Evolutionary conservation across 805 yeast species (phyloP), one percentile per base, ranked within the genome.

Genomic region (Zygosaccharomyces pseudorouxii): DNA sequence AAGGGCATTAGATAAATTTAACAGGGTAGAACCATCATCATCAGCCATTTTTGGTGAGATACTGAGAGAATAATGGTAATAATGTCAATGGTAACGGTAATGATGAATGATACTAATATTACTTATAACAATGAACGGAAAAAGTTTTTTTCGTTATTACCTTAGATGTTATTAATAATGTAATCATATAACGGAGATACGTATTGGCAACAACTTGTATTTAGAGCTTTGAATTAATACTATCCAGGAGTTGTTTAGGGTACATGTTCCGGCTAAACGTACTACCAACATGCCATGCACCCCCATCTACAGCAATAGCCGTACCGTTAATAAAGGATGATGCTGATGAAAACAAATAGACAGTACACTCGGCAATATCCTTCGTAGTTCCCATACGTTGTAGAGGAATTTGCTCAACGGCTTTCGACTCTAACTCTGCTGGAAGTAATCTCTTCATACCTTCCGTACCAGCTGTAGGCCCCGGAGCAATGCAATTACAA

Each of bases 321-420:
- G 89, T 79, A 12, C 97, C 97, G 11, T 85, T 82, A 27, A 90
- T 75, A 64, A 81, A 90, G 4, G 71, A 57, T 5, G 90, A 89
- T 4, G 96, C 96, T 2, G 84, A 85, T 42, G 96, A 86, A 59
- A 90, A 86, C 57, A 92, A 71, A 63, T 72, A 90, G 1, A 86
- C 86, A 0, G 97, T 89, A 1, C 92, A 81, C 55, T 89, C 83
- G 12, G 97, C 97, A 60, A 90, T 86, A 63, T 92, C 97, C 47
- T 66, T 70, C 8, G 87, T 79, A 5, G 77, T 64, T 2, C 97
- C 97, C 25, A 79, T 65, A 63, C 86, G 74, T 61, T 79, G 86
- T 53, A 82, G 63, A 16, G 76, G 76, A 29, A 87, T 76, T 52
- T 71, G 74, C 46, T 71, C 63, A 1, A 67, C 62, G 28, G 80